Evolutionary conservation across 169 alveolate genomes (phyloP).

Genomic region (Plasmodium gallinaceum): DNA sequence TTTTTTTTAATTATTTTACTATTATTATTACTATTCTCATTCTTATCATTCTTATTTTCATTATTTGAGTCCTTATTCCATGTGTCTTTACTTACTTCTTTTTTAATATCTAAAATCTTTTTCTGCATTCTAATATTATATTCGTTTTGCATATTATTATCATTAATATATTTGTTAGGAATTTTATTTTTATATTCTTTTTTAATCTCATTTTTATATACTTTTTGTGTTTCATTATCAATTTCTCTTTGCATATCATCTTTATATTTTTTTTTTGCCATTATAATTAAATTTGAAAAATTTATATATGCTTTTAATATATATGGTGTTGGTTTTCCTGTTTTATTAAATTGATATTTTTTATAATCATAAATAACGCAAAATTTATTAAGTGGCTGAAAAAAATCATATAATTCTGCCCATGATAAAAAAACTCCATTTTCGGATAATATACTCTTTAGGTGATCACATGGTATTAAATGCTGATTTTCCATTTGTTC

Average conservation of each 20-base stretch:
- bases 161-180: too few species aligned
- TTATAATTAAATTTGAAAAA: constrained; percentile 26
- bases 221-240: background rate
- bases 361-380: constrained; percentile 45
- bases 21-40: too few species aligned
- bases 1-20: too few species aligned
- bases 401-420: constrained; percentile 73
- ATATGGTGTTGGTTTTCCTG: constrained; percentile 37
- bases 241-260: background rate
- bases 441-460: constrained; percentile 24
- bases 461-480: constrained; percentile 39
- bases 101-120: too few species aligned
- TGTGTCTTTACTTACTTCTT: too few species aligned
- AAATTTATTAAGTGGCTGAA: constrained; percentile 53
- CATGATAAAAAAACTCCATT: constrained; percentile 60
- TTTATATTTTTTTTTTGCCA: constrained; percentile 3
- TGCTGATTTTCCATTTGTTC: constrained; percentile 20
- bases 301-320: constrained; percentile 62
- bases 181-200: background rate
- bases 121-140: too few species aligned
- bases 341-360: background rate
- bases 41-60: too few species aligned
- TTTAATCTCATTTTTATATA: background rate
- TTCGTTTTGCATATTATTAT: too few species aligned
- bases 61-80: too few species aligned